Percentiles rank a stretch among this genome's conserved stretches.
phyloP scores from a whole-genome alignment of 75 land plant species.

The Chamaecyparis obtusa region DNA sequence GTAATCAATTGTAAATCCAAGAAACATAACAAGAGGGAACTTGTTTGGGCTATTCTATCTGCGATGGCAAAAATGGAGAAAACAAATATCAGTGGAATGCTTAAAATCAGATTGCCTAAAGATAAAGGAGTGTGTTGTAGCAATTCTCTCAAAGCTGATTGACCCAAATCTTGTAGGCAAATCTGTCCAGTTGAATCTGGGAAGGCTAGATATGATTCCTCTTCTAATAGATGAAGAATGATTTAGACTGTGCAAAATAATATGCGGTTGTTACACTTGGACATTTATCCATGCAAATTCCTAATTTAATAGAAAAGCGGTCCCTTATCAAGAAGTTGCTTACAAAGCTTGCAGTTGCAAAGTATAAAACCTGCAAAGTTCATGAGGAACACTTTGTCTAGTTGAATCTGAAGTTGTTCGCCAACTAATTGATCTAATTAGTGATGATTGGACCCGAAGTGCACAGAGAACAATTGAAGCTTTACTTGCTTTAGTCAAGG shows the following conservation, averaged over 20 bases:
- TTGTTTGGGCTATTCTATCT: slow-evolving; percentile 13
- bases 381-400: slow-evolving; percentile 27
- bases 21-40: slow-evolving; percentile 16
- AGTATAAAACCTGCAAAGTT: slow-evolving; percentile 21
- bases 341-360: slow-evolving; percentile 17
- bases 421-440: slow-evolving; percentile 11
- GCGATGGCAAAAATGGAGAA: slow-evolving; percentile 16
- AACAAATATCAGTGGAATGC: slow-evolving; percentile 4
- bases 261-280: slow-evolving; percentile 4
- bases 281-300: slow-evolving; percentile 14
- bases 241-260: slow-evolving; percentile 18
- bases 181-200: slow-evolving; percentile 6
- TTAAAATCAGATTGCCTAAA: slow-evolving; percentile 14
- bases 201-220: slow-evolving; percentile 7
- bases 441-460: not conserved
- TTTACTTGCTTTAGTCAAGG: slow-evolving; percentile 15
- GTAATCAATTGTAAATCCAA: slow-evolving; percentile 10
- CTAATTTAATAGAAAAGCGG: slow-evolving; percentile 11
- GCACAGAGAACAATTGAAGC: slow-evolving; percentile 22
- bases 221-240: slow-evolving; percentile 11
- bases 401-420: slow-evolving; percentile 28
- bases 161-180: not conserved
- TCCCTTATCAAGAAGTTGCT: slow-evolving; percentile 16
- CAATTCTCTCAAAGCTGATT: slow-evolving; percentile 13
- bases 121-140: slow-evolving; percentile 18